Evolutionary conservation across 106 monocot species (phyloP).

Genomic region (Acorus calamus): DNA sequence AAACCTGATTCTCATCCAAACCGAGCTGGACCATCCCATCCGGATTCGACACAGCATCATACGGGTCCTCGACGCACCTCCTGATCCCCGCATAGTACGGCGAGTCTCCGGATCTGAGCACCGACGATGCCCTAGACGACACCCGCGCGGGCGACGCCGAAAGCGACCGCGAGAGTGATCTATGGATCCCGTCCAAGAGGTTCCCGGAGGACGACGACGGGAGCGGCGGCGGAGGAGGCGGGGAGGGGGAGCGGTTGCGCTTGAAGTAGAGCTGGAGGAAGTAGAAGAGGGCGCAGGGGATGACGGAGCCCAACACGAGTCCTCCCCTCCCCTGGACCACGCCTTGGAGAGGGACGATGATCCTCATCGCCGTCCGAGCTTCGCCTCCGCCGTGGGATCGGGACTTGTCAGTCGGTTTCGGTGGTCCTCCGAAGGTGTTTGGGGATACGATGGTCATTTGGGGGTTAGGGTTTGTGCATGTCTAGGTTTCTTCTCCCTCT

Average conservation of each 20-base stretch:
- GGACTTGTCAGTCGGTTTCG: no score
- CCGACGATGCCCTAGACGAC: conserved; percentile 32
- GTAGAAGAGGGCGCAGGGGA: conserved; percentile 94
- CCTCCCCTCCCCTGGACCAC: conserved; percentile 91
- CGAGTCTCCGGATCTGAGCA: conserved; percentile 25
- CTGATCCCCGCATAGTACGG: conserved; percentile 25
- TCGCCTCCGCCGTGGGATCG: no score
- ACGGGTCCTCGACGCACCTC: conserved; percentile 30
- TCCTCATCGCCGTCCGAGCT: conserved; percentile 33
- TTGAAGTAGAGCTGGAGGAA: conserved; percentile 87
- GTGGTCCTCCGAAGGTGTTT: no score
- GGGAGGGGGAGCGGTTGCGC: conserved; percentile 29
- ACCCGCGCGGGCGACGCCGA: conserved; percentile 24
- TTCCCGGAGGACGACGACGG: no score
- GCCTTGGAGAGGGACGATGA: conserved; percentile 77
- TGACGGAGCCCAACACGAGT: conserved; percentile 79
- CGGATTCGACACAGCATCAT: conserved; percentile 40
- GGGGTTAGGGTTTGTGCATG: no score
- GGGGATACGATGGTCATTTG: no score
- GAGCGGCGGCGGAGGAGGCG: conserved; percentile 1
- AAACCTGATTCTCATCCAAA: conserved; percentile 60
- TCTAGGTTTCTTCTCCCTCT: no score
- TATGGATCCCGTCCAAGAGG: conserved; percentile 1
- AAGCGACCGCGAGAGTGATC: conserved; percentile 26
- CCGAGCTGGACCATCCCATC: conserved; percentile 59